Conservation (phyloP, 371 early-diverging fungal genomes). For the Mucor ambiguus region DNA sequence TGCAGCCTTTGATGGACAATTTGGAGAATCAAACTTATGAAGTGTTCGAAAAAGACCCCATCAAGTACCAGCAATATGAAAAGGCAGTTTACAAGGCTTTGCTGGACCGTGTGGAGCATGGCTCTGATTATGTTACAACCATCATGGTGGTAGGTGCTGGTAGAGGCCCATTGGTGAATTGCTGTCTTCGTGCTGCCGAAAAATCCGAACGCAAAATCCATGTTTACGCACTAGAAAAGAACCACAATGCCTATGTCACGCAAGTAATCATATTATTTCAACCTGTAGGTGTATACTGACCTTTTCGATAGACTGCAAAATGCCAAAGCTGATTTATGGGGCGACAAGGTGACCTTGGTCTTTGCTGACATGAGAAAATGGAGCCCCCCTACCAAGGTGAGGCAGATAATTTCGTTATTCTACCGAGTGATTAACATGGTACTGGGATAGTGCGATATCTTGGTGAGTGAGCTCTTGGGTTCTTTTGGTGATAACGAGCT, state of each 20-base stretch:
- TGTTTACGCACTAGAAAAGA: slow-evolving; percentile 92
- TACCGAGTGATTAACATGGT: neutral
- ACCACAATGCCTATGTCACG: slow-evolving; percentile 92
- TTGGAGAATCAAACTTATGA: slow-evolving; percentile 91
- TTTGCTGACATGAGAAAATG: slow-evolving; percentile 92
- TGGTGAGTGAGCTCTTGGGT: slow-evolving; percentile 90
- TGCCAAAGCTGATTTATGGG: slow-evolving; percentile 79
- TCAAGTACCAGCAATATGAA: slow-evolving; percentile 92
- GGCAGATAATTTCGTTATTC: neutral
- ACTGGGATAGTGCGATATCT: slow-evolving; percentile 71
- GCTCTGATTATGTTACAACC: slow-evolving; percentile 55
- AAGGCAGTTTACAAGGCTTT: slow-evolving; percentile 63
- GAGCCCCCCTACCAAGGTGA: slow-evolving; percentile 73
- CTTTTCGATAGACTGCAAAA: slow-evolving; percentile 64
- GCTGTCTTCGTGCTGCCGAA: slow-evolving; percentile 80
- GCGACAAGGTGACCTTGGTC: slow-evolving; percentile 76
- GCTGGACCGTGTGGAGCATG: slow-evolving; percentile 52
- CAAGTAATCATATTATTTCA: slow-evolving; percentile 32
- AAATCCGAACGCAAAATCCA: slow-evolving; percentile 64
- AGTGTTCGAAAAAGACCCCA: slow-evolving; percentile 90
- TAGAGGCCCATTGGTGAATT: slow-evolving; percentile 81
- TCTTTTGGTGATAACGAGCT: slow-evolving; percentile 98
- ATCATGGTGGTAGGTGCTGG: slow-evolving; percentile 90
- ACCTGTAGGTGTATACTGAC: neutral
- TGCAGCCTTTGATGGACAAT: slow-evolving; percentile 94